A percentile compares a stretch with the other conserved stretches of the same genome.
Evolutionary conservation across 768 basidiomycete species (phyloP).

Genomic region (Leccinum imitatum): DNA sequence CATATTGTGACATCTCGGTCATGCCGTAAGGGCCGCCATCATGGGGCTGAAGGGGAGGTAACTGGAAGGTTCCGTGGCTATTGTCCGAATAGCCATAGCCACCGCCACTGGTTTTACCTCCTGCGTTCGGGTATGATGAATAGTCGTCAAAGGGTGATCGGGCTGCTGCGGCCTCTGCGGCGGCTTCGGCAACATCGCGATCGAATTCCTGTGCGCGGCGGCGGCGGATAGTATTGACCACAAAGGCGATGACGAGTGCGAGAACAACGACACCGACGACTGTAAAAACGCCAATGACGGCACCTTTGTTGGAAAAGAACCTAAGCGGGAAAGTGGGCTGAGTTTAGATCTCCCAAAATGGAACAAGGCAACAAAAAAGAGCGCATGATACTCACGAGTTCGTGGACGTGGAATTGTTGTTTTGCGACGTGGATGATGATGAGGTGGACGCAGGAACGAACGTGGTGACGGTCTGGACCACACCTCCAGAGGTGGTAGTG

Average conservation of each 20-base stretch:
- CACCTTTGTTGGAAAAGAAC: conserved; percentile 72
- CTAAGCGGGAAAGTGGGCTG: conserved; percentile 31
- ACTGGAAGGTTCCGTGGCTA: conserved; percentile 56
- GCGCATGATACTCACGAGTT: conserved; percentile 28
- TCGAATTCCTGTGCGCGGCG: conserved; percentile 66
- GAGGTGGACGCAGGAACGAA: background rate
- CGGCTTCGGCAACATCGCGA: conserved; percentile 71
- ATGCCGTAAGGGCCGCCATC: conserved; percentile 53
- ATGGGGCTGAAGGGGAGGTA: conserved; percentile 41
- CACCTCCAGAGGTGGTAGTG: conserved; percentile 9
- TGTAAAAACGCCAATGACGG: conserved; percentile 69
- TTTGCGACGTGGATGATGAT: background rate
- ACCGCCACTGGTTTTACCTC: conserved; percentile 19
- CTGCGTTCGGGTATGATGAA: conserved; percentile 28
- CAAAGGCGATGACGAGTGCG: conserved; percentile 47
- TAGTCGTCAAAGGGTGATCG: conserved; percentile 54
- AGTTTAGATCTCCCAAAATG: conserved; percentile 2
- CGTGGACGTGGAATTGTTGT: conserved; percentile 3
- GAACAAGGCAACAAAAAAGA: background rate
- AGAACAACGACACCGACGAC: conserved; percentile 64
- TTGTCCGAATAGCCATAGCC: conserved; percentile 46
- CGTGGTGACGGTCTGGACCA: conserved; percentile 7
- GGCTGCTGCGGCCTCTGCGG: conserved; percentile 58
- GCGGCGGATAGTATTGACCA: conserved; percentile 56
- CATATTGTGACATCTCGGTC: conserved; percentile 45